Evolutionary conservation across 441 rosid genomes (phyloP).

Genomic region (Corymbia calophylla): DNA sequence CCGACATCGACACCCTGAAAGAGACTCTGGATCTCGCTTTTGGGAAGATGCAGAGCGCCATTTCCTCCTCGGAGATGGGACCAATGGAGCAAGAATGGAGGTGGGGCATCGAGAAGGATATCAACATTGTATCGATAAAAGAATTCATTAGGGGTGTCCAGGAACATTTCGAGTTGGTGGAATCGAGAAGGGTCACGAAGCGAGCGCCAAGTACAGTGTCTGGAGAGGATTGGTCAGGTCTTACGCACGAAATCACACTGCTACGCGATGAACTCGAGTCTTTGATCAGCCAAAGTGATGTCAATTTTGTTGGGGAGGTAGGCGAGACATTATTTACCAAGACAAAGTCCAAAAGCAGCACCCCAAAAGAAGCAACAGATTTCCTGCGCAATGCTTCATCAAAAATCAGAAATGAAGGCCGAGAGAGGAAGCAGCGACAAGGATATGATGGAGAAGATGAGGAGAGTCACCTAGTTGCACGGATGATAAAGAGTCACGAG

Average conservation of each 20-base stretch:
- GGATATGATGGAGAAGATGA: slow-evolving; percentile 14
- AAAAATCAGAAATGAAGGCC: neutral
- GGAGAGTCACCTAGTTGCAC: slow-evolving; percentile 29
- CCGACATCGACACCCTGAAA: slow-evolving; percentile 55
- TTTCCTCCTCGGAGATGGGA: slow-evolving; percentile 51
- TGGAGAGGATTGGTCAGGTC: slow-evolving; percentile 29
- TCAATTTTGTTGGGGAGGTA: neutral
- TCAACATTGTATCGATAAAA: slow-evolving; percentile 26
- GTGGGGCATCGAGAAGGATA: slow-evolving; percentile 52
- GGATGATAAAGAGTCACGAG: slow-evolving; percentile 63
- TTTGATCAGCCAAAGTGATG: slow-evolving; percentile 18
- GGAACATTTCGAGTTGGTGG: slow-evolving; percentile 23
- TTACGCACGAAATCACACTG: slow-evolving; percentile 23
- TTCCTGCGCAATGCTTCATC: slow-evolving; percentile 10
- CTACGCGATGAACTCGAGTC: slow-evolving; percentile 35
- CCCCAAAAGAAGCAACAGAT: neutral
- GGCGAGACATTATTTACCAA: neutral
- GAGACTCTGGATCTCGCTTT: slow-evolving; percentile 82
- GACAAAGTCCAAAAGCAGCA: neutral
- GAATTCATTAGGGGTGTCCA: slow-evolving; percentile 37
- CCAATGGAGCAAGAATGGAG: slow-evolving; percentile 66
- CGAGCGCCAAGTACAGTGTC: slow-evolving; percentile 16
- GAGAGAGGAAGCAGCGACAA: neutral
- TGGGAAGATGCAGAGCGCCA: slow-evolving; percentile 64
- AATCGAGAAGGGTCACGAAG: slow-evolving; percentile 7